Evolutionary conservation across 2,329 filamentous ascomycete species (phyloP).

Genomic region (Pestalotiopsis sp.): DNA sequence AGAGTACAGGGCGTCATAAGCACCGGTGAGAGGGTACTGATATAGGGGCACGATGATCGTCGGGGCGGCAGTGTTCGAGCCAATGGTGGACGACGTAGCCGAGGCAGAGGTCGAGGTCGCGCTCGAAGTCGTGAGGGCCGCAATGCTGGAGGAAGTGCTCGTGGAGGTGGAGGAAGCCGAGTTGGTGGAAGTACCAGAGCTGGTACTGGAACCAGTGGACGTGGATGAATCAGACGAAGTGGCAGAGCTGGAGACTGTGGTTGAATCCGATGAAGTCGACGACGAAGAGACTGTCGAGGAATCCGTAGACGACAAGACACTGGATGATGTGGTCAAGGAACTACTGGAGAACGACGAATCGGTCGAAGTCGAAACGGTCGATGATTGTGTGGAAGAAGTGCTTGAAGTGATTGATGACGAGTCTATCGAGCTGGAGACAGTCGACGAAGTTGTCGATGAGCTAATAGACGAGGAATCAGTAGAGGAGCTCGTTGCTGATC

Average conservation of each 20-base stretch:
- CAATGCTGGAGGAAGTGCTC: background rate
- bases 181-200: background rate
- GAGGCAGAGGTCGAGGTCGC: background rate
- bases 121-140: background rate
- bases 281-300: background rate
- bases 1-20: background rate
- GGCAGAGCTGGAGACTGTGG: background rate
- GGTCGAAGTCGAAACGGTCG: background rate
- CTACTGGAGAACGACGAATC: background rate
- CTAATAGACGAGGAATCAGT: background rate
- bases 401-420: too few species aligned
- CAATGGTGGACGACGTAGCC: background rate
- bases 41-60: background rate
- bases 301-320: background rate
- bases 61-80: background rate
- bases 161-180: background rate
- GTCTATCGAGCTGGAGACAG: too few species aligned
- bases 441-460: background rate
- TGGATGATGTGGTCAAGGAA: background rate
- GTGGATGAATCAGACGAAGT: background rate
- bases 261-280: background rate
- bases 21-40: background rate
- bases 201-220: too few species aligned
- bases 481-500: background rate
- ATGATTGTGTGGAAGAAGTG: too few species aligned